These are phyloP conservation scores for Heterococcus sp. DNA, from an alignment of 108 stramenopile genomes.

Conservation along the genomic window DNA sequence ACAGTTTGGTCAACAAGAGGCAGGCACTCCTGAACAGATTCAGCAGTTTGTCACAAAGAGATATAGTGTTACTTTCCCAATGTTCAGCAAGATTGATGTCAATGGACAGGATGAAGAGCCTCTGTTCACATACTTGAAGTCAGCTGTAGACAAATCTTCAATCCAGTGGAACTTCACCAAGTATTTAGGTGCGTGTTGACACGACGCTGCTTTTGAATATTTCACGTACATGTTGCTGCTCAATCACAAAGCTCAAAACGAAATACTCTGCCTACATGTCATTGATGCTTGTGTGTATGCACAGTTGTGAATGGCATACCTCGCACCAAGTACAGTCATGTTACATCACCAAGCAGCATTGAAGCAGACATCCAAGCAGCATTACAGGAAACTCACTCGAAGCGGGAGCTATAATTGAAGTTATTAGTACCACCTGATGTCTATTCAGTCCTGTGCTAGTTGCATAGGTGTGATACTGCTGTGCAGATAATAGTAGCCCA, in stretches of 20 bases:
- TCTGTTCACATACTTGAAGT: constrained; percentile 32
- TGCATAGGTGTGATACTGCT: too few species aligned
- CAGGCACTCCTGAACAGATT: constrained; percentile 13
- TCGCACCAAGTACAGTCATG: background rate
- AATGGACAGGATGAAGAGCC: constrained; percentile 23
- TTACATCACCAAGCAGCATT: background rate
- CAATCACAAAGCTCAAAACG: background rate
- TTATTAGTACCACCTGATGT: too few species aligned
- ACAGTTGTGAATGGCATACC: background rate
- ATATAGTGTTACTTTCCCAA: constrained; percentile 27
- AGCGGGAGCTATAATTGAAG: too few species aligned
- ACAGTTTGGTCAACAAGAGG: background rate
- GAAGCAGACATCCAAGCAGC: background rate
- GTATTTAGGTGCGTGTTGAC: constrained; percentile 1
- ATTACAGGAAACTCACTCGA: too few species aligned
- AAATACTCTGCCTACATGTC: background rate
- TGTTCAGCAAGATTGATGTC: constrained; percentile 30
- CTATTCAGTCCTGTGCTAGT: too few species aligned
- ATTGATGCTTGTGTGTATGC: background rate
- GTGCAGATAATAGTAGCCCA: too few species aligned
- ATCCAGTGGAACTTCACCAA: constrained; percentile 33
- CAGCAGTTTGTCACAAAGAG: background rate
- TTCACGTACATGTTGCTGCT: background rate
- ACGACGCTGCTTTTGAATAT: background rate
- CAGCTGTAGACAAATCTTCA: constrained; percentile 3